Evolutionary conservation across 31 red algal genomes (phyloP).

Genomic region (Pterothamnion heteromorphum): DNA sequence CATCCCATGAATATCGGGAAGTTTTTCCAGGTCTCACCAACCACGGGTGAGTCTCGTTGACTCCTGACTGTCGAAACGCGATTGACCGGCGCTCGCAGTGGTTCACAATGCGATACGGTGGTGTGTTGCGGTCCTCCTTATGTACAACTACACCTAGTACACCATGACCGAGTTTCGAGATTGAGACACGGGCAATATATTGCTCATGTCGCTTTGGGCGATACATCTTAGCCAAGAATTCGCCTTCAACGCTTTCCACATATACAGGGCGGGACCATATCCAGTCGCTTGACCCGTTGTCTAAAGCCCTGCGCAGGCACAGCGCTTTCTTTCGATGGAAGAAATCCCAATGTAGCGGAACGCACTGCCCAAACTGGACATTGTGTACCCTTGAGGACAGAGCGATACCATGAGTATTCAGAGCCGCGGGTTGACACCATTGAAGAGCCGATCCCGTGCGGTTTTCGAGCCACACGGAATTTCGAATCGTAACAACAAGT

Average conservation of each 20-base stretch:
- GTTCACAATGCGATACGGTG: constrained; percentile 95
- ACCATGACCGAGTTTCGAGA: constrained; percentile 65
- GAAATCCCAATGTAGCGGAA: constrained; percentile 89
- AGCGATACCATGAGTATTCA: constrained; percentile 70
- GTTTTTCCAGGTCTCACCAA: constrained; percentile 81
- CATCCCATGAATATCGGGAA: constrained; percentile 98
- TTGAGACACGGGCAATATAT: constrained; percentile 87
- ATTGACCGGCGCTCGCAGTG: constrained; percentile 68
- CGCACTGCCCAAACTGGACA: constrained; percentile 51
- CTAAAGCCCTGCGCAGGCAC: constrained; percentile 70
- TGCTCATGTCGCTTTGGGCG: constrained; percentile 89
- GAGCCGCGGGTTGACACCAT: constrained; percentile 84
- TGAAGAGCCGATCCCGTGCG: constrained; percentile 64
- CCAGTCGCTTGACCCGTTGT: constrained; percentile 78
- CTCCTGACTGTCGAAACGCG: constrained; percentile 89
- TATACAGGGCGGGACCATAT: constrained; percentile 86
- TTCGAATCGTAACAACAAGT: constrained; percentile 72
- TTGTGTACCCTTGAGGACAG: constrained; percentile 69
- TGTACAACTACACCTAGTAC: constrained; percentile 72
- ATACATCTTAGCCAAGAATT: constrained; percentile 98
- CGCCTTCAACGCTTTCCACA: constrained; percentile 72
- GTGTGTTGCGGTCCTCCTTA: constrained; percentile 85
- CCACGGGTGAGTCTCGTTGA: constrained; percentile 82
- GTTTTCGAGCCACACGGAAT: constrained; percentile 84
- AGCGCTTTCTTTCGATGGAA: constrained; percentile 57